A percentile compares a stretch with the other conserved stretches of the same genome.
Evolutionary conservation across 106 monocot species (phyloP).

Genomic region (Iris macrosiphon): DNA sequence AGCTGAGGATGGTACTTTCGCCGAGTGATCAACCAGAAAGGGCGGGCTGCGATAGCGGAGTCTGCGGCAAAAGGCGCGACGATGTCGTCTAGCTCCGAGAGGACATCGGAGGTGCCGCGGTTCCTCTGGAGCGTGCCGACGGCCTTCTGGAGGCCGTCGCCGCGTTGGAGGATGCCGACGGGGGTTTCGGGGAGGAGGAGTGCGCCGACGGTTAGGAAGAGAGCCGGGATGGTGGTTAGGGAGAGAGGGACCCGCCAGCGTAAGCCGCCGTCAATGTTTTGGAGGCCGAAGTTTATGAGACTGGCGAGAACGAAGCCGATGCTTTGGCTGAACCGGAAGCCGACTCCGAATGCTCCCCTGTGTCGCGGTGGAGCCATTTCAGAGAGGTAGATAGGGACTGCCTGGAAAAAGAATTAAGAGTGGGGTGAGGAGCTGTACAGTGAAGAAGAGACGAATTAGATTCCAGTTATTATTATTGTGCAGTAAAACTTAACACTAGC

Average conservation of each 20-base stretch:
- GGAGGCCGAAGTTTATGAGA: conserved; percentile 9
- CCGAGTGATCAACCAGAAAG: neutral
- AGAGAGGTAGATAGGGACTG: conserved; percentile 28
- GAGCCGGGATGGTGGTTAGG: conserved; percentile 2
- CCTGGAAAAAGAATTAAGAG: conserved; percentile 7
- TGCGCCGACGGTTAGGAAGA: conserved; percentile 1
- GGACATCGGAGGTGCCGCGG: conserved; percentile 16
- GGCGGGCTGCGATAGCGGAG: neutral
- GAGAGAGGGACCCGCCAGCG: conserved; percentile 22
- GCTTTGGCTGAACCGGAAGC: conserved; percentile 3
- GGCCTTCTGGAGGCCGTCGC: neutral
- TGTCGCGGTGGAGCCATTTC: conserved; percentile 22
- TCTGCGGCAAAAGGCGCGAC: neutral
- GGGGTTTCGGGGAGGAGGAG: conserved; percentile 20
- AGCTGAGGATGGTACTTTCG: conserved; percentile 13
- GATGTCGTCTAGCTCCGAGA: conserved; percentile 7
- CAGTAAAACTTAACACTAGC: neutral
- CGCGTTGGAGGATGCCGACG: conserved; percentile 16
- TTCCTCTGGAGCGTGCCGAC: neutral
- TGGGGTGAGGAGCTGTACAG: neutral
- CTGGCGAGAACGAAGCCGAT: conserved; percentile 10
- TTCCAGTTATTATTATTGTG: no score
- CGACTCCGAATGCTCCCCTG: conserved; percentile 17
- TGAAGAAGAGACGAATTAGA: no score
- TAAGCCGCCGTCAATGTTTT: conserved; percentile 6